Evolutionary conservation across 2,329 filamentous ascomycete genomes (phyloP), one percentile per base, ranked within the genome.

Genomic region (Neopestalotiopsis rosae): DNA sequence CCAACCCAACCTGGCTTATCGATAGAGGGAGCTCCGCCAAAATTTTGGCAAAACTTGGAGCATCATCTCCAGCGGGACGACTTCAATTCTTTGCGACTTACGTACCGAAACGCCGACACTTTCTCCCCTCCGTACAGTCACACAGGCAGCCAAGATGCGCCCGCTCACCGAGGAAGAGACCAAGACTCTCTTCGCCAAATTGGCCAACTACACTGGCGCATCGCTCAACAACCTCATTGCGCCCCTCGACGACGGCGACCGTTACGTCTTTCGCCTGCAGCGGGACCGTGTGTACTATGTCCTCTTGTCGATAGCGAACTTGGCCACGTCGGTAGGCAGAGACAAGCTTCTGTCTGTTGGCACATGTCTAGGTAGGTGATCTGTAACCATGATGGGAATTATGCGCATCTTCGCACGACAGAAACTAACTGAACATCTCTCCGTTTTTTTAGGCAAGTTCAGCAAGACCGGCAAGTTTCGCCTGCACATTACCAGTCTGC

Each of bases 381-480:
- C 10, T 20, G 45, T 30, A 30, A 34, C 40, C 57, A 10, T 20
- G n/a, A 32, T 24, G n/a, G 12, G 28, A 3, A 34, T 28, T n/a
- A 32, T 56, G 17, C 12, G 32, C 14, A 45, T 9, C 32, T 30
- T 6, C 14, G 24, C 34, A 7, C 30, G 12, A 45, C 4, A 13
- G 40, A 52, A 14, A 75, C 45, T 52, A 61, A 9, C 24, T 5
- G 59, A 5, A 38, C 67, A 17, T 20, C 66, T 61, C 63, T 28
- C 24, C 24, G 24, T 3, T 20, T 67, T 67, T 40, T 14, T 64
- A 89, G 94, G 94, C 77, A 97, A 98, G 80, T 97, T 98, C 84
- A 98, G 95, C 71, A 98, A 98, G 86, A 93, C 94, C 4, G 94
- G 94, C 72, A 98, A 98, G 81, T 98, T 99, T 85, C 87, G 95